A percentile compares a stretch with the other conserved stretches of the same genome.
Evolutionary conservation across 306 rosid genomes (phyloP).

Genomic region (Pyrus communis): DNA sequence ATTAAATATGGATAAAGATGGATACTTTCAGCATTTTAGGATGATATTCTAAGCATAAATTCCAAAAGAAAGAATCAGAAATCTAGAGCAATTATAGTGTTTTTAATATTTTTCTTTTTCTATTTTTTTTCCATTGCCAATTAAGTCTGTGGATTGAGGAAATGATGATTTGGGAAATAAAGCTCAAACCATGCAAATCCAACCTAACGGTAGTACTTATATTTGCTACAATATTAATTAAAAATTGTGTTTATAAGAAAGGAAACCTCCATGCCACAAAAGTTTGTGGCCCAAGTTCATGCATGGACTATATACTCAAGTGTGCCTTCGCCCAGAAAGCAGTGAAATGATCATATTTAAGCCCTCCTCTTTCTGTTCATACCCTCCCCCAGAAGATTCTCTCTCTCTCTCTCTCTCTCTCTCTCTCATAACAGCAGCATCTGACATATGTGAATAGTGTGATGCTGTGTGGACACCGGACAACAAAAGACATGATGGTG

Average conservation of each 20-base stretch:
- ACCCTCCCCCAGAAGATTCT: background rate
- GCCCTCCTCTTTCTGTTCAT: background rate
- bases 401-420: background rate
- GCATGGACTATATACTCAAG: background rate
- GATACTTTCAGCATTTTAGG: background rate
- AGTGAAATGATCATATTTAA: background rate
- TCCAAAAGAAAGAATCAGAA: constrained; percentile 2
- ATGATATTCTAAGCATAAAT: background rate
- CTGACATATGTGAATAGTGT: background rate
- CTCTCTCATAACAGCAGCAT: background rate
- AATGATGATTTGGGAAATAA: background rate
- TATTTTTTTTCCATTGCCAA: background rate
- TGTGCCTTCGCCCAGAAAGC: constrained; percentile 2
- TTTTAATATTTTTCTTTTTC: background rate
- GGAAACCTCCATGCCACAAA: background rate
- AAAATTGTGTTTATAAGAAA: background rate
- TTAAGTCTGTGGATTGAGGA: background rate
- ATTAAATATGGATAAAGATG: background rate
- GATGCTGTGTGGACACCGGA: background rate
- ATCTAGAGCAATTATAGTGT: background rate
- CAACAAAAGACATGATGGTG: background rate
- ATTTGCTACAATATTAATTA: background rate
- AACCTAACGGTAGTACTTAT: background rate
- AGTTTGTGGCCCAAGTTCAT: constrained; percentile 6
- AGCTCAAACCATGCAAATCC: constrained; percentile 3